Evolutionary conservation across 1,284 basidiomycete species (phyloP), one percentile per base, ranked within the genome.

Genomic region (Thelephora terrestris): DNA sequence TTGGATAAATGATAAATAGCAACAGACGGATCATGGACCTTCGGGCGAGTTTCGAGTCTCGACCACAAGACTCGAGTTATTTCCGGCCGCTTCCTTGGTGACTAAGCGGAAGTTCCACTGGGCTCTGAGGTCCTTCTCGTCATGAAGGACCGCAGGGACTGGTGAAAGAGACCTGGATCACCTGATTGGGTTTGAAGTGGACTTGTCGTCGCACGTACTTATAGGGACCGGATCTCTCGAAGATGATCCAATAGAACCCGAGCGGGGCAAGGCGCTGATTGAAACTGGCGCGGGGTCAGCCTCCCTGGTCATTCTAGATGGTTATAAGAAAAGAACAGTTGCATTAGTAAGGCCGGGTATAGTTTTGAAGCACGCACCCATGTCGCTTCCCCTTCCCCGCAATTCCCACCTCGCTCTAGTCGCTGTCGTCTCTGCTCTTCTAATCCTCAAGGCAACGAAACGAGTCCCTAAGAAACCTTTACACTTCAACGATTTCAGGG

Each of bases 21-120:
- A 86, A 81, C 55, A 96, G 91, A 66, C 83, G 95, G 42, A 99
- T 97, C 90, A 83, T 91, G 48, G 93, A 97, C 43, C 76, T 99
- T 16, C 95, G 98, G 64, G 79, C 83, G 5, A 72, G 82, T 18
- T 99, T 99, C 59, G 94, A 99, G 63, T 69, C 78, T 27, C 87
- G 91, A 18, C 92, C 94, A 51, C 75, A 83, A 61, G 91, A n/a
- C n/a, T n/a, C n/a, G n/a, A n/a, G n/a, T 61, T 64, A 46, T 64
- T 61, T 52, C 71, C 70, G 4, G 65, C 64, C 36, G 74, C 70
- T 71, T 76, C 69, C 77, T 84, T 17, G 68, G 55, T 54, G 71
- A 73, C 64, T 81, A 78, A 5, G 71, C 70, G 53, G 75, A 75
- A 39, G 76, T 79, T 78, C 85, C 88, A 91, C 90, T 89, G 91